These are phyloP conservation scores for Bonia amplexicaulis DNA, from an alignment of 176 grass and related monocot species.

Conservation along the genomic window DNA sequence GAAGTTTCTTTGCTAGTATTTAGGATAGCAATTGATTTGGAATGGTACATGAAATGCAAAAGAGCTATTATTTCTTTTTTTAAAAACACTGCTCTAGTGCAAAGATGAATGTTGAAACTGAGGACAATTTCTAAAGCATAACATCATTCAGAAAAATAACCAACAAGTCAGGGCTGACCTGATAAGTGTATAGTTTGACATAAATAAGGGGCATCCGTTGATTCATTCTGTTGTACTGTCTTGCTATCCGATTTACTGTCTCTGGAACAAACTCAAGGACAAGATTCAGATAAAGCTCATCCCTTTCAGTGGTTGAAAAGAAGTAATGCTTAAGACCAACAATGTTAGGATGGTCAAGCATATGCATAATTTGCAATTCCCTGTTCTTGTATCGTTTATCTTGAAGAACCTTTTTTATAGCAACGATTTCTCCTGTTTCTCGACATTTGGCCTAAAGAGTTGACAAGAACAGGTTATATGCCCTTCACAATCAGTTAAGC, in stretches of 20 bases:
- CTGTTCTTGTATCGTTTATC: conserved; percentile 98
- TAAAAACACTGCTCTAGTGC: background rate
- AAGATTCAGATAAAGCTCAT: conserved; percentile 91
- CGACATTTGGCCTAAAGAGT: conserved; percentile 81
- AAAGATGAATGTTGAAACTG: background rate
- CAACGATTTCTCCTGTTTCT: conserved; percentile 93
- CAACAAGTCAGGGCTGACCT: conserved; percentile 43
- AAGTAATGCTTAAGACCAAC: conserved; percentile 91
- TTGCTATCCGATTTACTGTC: conserved; percentile 78
- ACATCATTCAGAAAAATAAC: background rate
- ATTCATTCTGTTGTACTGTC: conserved; percentile 76
- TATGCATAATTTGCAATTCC: conserved; percentile 94
- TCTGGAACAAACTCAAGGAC: conserved; percentile 91
- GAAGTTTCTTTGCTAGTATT: background rate
- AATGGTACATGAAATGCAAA: background rate
- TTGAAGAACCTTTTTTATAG: conserved; percentile 98
- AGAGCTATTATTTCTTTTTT: background rate
- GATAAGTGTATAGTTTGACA: conserved; percentile 90
- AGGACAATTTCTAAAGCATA: background rate
- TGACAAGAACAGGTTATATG: conserved; percentile 23
- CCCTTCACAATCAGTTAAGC: background rate
- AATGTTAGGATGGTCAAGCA: conserved; percentile 97
- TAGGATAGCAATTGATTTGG: background rate
- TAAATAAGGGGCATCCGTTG: conserved; percentile 85
- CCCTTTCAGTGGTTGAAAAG: conserved; percentile 82